Conservation (phyloP, 441 rosid species). For the Melastoma candidum region DNA sequence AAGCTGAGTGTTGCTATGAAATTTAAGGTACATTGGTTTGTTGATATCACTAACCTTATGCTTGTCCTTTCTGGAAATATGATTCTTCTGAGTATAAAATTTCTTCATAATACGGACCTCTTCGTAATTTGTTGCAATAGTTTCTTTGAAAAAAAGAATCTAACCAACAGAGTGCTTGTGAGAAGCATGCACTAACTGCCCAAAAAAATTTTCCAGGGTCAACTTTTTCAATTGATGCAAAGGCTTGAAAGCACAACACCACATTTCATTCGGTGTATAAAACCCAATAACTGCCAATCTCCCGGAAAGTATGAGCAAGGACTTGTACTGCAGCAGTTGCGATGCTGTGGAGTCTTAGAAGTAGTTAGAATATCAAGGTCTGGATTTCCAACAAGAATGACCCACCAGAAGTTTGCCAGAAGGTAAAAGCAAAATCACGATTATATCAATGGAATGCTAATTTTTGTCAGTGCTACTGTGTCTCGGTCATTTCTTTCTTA, state of each 20-base stretch:
- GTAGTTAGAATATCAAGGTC: conserved; percentile 97
- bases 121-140: too few relatives aligned
- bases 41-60: too few relatives aligned
- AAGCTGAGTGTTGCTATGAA: conserved; percentile 88
- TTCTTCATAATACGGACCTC: too few relatives aligned
- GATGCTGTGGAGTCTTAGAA: conserved; percentile 98
- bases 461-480: too few relatives aligned
- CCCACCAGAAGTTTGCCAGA: conserved; percentile 92
- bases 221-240: conserved; percentile 95
- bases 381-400: conserved; percentile 97
- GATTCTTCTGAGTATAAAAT: too few relatives aligned
- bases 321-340: conserved; percentile 86
- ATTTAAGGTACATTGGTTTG: conserved; percentile 55
- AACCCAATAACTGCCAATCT: conserved; percentile 83
- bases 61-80: too few relatives aligned
- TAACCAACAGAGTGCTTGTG: too few relatives aligned
- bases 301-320: conserved; percentile 88
- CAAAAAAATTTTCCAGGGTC: conserved; percentile 38
- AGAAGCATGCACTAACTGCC: too few relatives aligned
- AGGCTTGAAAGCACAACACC: conserved; percentile 93
- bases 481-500: too few relatives aligned
- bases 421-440: conserved; percentile 34
- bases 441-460: too few relatives aligned
- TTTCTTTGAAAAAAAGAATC: too few relatives aligned
- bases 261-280: conserved; percentile 96